Conservation (phyloP, 176 grass and related monocot genomes). For the Guadua angustifolia region DNA sequence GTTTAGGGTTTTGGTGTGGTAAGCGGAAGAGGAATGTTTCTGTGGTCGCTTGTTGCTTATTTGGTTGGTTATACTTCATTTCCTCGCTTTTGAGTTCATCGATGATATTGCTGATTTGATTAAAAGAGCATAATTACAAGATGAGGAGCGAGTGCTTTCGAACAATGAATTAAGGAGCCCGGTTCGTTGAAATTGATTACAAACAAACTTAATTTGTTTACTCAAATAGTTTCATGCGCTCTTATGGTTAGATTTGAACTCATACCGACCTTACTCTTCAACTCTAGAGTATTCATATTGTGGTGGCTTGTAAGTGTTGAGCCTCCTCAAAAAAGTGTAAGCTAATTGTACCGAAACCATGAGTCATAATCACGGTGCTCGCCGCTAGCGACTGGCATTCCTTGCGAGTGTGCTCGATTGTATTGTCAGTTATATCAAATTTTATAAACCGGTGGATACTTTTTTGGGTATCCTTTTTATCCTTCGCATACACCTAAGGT, state of each 20-base stretch:
- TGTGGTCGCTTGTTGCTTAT: neutral
- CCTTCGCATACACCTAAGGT: neutral
- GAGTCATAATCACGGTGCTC: neutral
- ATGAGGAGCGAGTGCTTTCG: neutral
- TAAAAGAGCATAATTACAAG: neutral
- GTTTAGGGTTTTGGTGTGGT: constrained; percentile 21
- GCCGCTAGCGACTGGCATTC: neutral
- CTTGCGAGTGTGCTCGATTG: neutral
- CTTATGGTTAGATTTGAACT: neutral
- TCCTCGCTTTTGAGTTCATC: neutral
- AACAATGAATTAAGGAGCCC: neutral
- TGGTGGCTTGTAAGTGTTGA: neutral
- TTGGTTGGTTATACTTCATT: neutral
- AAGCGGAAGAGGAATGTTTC: neutral
- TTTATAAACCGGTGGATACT: neutral
- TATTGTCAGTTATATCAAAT: neutral
- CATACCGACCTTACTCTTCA: neutral
- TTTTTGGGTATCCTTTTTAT: neutral
- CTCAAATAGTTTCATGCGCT: constrained; percentile 13
- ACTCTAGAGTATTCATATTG: neutral
- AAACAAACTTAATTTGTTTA: neutral
- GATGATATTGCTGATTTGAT: constrained; percentile 2
- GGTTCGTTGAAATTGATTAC: neutral
- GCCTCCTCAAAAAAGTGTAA: neutral
- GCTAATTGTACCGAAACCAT: neutral